These are phyloP conservation scores for Arthrobotrys entomopaga DNA, from an alignment of 2,329 filamentous ascomycete species.

Conservation along the genomic window DNA sequence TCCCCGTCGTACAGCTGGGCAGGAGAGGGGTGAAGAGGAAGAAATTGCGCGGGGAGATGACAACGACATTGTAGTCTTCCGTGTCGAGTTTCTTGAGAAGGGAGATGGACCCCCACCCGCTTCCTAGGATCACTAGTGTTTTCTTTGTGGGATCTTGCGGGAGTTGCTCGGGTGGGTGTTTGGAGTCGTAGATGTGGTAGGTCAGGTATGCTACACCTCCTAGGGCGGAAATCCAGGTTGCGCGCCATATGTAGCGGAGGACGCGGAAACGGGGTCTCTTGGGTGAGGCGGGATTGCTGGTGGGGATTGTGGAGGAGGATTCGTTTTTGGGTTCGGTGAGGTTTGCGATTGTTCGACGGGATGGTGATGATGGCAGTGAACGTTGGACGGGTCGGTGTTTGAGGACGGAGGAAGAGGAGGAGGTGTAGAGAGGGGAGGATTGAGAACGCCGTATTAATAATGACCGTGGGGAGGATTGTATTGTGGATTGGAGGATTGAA, in stretches of 20 bases:
- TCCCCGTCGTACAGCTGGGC: constrained; percentile 95
- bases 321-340: constrained; percentile 38
- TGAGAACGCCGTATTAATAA: constrained; percentile 31
- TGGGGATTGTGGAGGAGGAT: constrained; percentile 20
- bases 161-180: constrained; percentile 82
- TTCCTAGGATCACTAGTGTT: constrained; percentile 94
- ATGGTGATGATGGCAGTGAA: constrained; percentile 9
- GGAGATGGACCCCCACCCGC: constrained; percentile 95
- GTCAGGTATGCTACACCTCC: constrained; percentile 76
- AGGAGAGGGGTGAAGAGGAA: constrained; percentile 99
- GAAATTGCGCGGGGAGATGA: constrained; percentile 98
- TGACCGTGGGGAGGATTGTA: constrained; percentile 37
- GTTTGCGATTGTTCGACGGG: constrained; percentile 20
- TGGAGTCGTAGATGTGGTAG: constrained; percentile 84
- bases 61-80: constrained; percentile 98
- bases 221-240: constrained; percentile 79
- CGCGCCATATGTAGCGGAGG: constrained; percentile 83
- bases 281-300: constrained; percentile 14
- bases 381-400: constrained; percentile 5
- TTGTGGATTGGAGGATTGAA: constrained; percentile 48
- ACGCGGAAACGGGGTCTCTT: constrained; percentile 71
- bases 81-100: constrained; percentile 98
- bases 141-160: constrained; percentile 89
- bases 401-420: constrained; percentile 18
- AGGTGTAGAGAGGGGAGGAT: constrained; percentile 25